Base-by-base conservation (phyloP, 768 basidiomycete species). In the Myochromella boudieri region DNA sequence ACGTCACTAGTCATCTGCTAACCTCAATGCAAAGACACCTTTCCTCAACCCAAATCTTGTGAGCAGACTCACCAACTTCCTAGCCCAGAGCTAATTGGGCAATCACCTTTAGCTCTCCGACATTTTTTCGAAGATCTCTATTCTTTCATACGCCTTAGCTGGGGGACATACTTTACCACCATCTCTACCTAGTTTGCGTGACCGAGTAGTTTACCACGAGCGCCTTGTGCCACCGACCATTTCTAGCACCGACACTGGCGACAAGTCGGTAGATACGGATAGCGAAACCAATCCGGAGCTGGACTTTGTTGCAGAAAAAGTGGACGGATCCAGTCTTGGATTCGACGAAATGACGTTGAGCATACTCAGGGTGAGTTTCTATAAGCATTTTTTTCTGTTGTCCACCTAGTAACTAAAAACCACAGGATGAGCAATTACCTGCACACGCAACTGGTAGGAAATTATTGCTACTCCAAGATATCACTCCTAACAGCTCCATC, bases 1-100 rank as follows among this genome's bases (percentile, higher is more conserved):
- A 4, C 1, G 9, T 21, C 29, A 15, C 36, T 25, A 9, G n/a
- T 17, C 33, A 24, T 39, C 14, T 27, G 21, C 26, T 17, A 34
- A 8, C 21, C 11, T n/a, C 5, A 20, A 15, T 6, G 7, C 18
- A 17, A 39, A 75, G 72, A 72, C 74, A 5, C 73, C 74, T 8
- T 74, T 68, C 49, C 54, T 76, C 42, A 76, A 76, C 44, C 73
- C 74, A 0, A 72, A 73, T 40, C 62, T 76, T 3, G 74, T 73
- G 50, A 55, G 69, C 15, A 17, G n/a, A 7, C 1, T 4, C n/a
- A 6, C 17, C 12, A 40, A 26, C 27, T 26, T 24, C 6, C 27
- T 34, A 34, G 20, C 3, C 1, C 12, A 15, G 41, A 27, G 8
- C 29, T 31, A 32, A 14, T 26, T 29, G 4, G 11, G 24, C 9